Base-by-base conservation (phyloP, 2,329 filamentous ascomycete species). In the Sporothrix brunneoviolacea region DNA sequence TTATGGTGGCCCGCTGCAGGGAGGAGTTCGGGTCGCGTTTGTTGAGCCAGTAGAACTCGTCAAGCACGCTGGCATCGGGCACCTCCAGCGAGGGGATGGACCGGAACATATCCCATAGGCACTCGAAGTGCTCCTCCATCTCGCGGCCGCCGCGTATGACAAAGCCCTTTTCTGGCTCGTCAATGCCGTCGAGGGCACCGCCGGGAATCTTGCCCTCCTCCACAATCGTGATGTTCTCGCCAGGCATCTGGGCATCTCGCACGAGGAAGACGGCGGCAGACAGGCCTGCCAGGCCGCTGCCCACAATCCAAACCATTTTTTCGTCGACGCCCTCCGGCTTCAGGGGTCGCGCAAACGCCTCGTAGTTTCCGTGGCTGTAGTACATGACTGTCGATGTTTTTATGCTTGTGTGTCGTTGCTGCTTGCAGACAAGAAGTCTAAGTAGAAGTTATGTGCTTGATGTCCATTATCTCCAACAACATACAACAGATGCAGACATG, bases 251-350 rank as follows among this genome's bases (percentile, higher is more conserved):
- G 16, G 60, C 65, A 52, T 68, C 65, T 32, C 60, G 55, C 18
- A 68, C 59, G 9, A 68, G 59, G 51, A 68, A 62, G 15, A 63
- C 63, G n/a, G 65, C 62, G 6, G 66, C 59, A 15, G 67, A 61
- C 18, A 69, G 57, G 0, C 64, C 62, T 1, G 65, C 60, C 8
- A 68, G 61, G 18, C 66, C 65, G 5, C 61, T 61, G 24, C 66
- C 66, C 8, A 69, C 57, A 21, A 69, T 64, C 60, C 61, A 68
- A 40, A 60, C 64, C 38, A 42, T 50, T 30, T 57, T 61, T 41
- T 53, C 35, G 18, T 58, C 58, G 35, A 53, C 40, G n/a, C 56
- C 58, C 37, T 55, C 56, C 6, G 56, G 44, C 48, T 58, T 58
- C 16, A 54, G 24, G 5, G 57, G 57, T 18, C 55, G 53, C 3